These are phyloP conservation scores for Talaromyces nanjingensis DNA, from an alignment of 495 filamentous ascomycete species.

Conservation along the genomic window DNA sequence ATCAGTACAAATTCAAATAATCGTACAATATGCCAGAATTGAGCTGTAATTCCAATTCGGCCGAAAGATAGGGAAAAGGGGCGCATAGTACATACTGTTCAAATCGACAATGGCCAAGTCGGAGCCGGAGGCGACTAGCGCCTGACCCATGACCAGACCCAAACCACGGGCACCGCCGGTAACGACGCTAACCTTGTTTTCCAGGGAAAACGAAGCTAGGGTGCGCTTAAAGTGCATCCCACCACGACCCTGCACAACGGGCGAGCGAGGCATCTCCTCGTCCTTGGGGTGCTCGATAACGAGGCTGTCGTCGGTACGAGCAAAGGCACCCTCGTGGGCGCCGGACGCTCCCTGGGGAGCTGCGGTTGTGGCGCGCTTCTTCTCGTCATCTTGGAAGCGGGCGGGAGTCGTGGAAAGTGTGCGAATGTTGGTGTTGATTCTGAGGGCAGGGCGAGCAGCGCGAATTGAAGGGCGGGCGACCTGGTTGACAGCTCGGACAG, in stretches of 20 bases:
- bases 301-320: conserved; percentile 72
- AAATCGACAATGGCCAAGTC: conserved; percentile 89
- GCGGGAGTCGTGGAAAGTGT: conserved; percentile 25
- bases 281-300: conserved; percentile 71
- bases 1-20: conserved; percentile 11
- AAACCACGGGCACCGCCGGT: conserved; percentile 83
- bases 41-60: not conserved
- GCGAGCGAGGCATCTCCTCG: conserved; percentile 54
- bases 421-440: conserved; percentile 14
- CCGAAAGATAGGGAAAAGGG: not conserved
- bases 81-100: conserved; percentile 58
- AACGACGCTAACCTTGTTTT: conserved; percentile 69
- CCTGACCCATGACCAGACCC: conserved; percentile 88
- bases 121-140: conserved; percentile 75
- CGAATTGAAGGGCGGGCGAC: conserved; percentile 19
- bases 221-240: conserved; percentile 66
- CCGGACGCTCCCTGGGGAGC: conserved; percentile 26
- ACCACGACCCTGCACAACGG: conserved; percentile 64
- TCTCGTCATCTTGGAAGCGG: conserved; percentile 22
- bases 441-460: conserved; percentile 9
- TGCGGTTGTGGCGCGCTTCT: conserved; percentile 22
- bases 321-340: conserved; percentile 45
- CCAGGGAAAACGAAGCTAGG: conserved; percentile 67
- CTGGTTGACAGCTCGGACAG: conserved; percentile 19
- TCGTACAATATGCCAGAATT: not conserved